Evolutionary conservation across 176 grass and related monocot genomes (phyloP), one percentile per base, ranked within the genome.

Genomic region (Rhipidocladum racemiflorum): DNA sequence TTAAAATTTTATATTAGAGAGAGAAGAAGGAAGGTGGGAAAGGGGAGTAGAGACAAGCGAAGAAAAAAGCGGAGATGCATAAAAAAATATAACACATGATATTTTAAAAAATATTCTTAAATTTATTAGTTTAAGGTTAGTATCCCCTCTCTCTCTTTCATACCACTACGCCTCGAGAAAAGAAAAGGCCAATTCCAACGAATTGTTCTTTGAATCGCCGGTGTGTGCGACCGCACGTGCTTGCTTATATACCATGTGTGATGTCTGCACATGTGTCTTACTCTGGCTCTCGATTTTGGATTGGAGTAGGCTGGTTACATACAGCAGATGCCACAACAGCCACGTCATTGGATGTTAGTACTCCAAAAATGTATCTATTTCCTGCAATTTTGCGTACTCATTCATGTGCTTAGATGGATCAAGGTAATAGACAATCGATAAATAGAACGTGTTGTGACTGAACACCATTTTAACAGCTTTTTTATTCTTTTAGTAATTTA

Each of bases 161-260:
- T n/a, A n/a, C n/a, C n/a, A n/a, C 27, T n/a, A 6, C 59, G 54
- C 44, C 46, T 76, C 65, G 65, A 56, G 79, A 43, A 64, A 77
- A 64, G 57, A 82, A 82, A n/a, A n/a, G n/a, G 74, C 69, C 61
- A 88, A 84, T 61, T 80, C 49, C 81, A 68, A 65, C 39, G 87
- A 75, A 57, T 79, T 73, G 75, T 88, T 88, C 85, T 50, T 50
- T 20, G 78, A 61, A 74, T 81, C 80, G 67, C 80, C 36, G 73
- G 79, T 83, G 79, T 65, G 86, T 77, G 62, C 36, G 77, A 61
- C 73, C 55, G 30, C 17, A 62, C 45, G 57, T 56, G 64, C 13
- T 1, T 34, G 65, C 30, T 88, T 79, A 79, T 79, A 88, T 88
- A 73, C 86, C 65, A 5, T 10, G 86, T 55, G 65, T 50, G 78